Evolutionary conservation across 2,329 filamentous ascomycete species (phyloP).

Genomic region (Alternaria metachromatica): DNA sequence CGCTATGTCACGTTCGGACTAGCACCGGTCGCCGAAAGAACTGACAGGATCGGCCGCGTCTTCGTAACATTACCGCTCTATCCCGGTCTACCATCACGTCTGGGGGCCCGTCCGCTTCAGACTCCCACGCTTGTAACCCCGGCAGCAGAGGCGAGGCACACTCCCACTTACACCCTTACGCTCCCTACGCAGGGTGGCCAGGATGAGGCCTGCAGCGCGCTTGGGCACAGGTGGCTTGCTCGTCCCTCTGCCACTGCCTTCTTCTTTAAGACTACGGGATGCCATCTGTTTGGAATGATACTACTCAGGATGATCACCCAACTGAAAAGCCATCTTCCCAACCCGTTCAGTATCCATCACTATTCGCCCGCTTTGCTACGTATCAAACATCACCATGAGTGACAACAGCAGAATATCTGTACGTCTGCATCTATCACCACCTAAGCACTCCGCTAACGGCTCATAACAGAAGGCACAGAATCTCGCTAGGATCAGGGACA

Average conservation of each 20-base stretch:
- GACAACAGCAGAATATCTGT: constrained; percentile 36
- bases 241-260: constrained; percentile 16
- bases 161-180: constrained; percentile 22
- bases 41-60: not conserved
- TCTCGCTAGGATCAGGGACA: constrained; percentile 72
- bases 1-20: not conserved
- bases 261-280: constrained; percentile 34
- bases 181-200: constrained; percentile 23
- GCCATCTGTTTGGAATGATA: constrained; percentile 29
- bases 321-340: constrained; percentile 22
- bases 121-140: constrained; percentile 26
- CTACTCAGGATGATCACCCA: constrained; percentile 28
- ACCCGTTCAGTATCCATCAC: constrained; percentile 9
- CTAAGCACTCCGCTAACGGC: constrained; percentile 7
- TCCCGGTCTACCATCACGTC: constrained; percentile 11
- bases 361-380: constrained; percentile 11
- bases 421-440: not conserved
- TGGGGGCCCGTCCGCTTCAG: constrained; percentile 27
- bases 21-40: not conserved
- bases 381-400: constrained; percentile 33
- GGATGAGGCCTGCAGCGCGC: constrained; percentile 22
- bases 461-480: constrained; percentile 46
- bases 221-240: constrained; percentile 32
- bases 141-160: constrained; percentile 16
- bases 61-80: constrained; percentile 7